These are phyloP conservation scores for Alisma plantagoaquatica DNA, from an alignment of 106 monocot genomes.

Conservation along the genomic window DNA sequence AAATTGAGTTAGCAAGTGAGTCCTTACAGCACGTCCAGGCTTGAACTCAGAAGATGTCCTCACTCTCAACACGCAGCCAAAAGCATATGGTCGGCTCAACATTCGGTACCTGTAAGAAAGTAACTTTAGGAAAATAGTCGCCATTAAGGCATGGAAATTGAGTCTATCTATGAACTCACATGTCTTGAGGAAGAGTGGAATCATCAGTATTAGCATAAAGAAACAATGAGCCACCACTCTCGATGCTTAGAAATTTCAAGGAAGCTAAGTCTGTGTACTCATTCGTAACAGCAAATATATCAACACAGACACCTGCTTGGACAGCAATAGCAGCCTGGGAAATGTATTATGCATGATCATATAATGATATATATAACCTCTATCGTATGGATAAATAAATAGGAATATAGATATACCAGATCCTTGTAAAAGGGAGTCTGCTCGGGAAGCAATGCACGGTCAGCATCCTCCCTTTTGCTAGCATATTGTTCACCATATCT, in stretches of 20 bases:
- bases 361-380: too few relatives aligned
- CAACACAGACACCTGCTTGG: slow-evolving; percentile 96
- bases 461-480: slow-evolving; percentile 92
- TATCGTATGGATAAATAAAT: background rate
- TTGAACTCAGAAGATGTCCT: slow-evolving; percentile 94
- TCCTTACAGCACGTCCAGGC: slow-evolving; percentile 73
- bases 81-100: slow-evolving; percentile 95
- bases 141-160: background rate
- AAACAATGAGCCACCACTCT: slow-evolving; percentile 98
- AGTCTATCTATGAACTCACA: slow-evolving; percentile 39
- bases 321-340: slow-evolving; percentile 92
- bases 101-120: slow-evolving; percentile 62
- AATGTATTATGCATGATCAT: too few relatives aligned
- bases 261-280: slow-evolving; percentile 98
- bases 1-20: too few relatives aligned
- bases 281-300: slow-evolving; percentile 96
- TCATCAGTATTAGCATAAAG: slow-evolving; percentile 85
- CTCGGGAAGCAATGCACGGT: slow-evolving; percentile 91
- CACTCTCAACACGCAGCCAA: slow-evolving; percentile 85
- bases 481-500: slow-evolving; percentile 99
- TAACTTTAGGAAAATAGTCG: background rate
- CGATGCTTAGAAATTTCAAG: slow-evolving; percentile 91
- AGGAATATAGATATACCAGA: slow-evolving; percentile 37
- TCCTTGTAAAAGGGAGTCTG: slow-evolving; percentile 97
- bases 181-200: slow-evolving; percentile 99